Percentiles rank a stretch among this genome's conserved stretches.
Evolutionary conservation across 2,329 filamentous ascomycete genomes (phyloP).

Genomic region (Calonectria ilicicola): DNA sequence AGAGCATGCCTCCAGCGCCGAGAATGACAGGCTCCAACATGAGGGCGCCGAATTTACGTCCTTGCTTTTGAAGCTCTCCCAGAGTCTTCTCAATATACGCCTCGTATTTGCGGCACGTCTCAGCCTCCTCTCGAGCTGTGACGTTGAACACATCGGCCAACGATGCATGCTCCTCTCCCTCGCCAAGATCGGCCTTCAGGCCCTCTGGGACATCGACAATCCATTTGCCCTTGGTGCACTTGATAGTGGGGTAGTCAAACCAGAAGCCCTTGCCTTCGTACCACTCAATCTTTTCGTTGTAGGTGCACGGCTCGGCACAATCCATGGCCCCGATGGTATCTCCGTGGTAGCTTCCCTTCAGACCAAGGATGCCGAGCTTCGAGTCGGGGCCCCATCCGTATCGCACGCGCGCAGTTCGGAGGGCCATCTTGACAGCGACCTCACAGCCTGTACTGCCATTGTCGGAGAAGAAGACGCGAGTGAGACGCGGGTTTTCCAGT

Average conservation of each 20-base stretch:
- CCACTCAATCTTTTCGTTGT: slow-evolving; percentile 88
- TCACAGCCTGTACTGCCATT: slow-evolving; percentile 88
- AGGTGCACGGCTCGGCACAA: slow-evolving; percentile 80
- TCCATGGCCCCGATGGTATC: slow-evolving; percentile 94
- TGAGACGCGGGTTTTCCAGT: slow-evolving; percentile 73
- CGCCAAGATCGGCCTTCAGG: slow-evolving; percentile 59
- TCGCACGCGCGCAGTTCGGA: slow-evolving; percentile 74
- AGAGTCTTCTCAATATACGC: slow-evolving; percentile 69
- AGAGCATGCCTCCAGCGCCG: slow-evolving; percentile 86
- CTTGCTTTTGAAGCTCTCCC: slow-evolving; percentile 63
- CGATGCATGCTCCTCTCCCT: slow-evolving; percentile 56
- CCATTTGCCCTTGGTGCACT: slow-evolving; percentile 76
- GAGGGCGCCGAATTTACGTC: slow-evolving; percentile 78
- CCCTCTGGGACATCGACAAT: slow-evolving; percentile 66
- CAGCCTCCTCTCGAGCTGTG: slow-evolving; percentile 56
- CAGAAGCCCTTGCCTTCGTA: slow-evolving; percentile 83
- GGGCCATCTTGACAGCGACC: slow-evolving; percentile 87
- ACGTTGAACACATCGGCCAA: slow-evolving; percentile 73
- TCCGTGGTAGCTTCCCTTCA: slow-evolving; percentile 87
- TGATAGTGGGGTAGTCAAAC: slow-evolving; percentile 83
- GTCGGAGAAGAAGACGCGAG: slow-evolving; percentile 84
- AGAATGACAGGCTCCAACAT: slow-evolving; percentile 85
- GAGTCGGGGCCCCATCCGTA: slow-evolving; percentile 73
- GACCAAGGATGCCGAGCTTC: slow-evolving; percentile 76
- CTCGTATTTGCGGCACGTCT: slow-evolving; percentile 65